Conservation (phyloP, 331 rosid species). For the Malus hybrid region DNA sequence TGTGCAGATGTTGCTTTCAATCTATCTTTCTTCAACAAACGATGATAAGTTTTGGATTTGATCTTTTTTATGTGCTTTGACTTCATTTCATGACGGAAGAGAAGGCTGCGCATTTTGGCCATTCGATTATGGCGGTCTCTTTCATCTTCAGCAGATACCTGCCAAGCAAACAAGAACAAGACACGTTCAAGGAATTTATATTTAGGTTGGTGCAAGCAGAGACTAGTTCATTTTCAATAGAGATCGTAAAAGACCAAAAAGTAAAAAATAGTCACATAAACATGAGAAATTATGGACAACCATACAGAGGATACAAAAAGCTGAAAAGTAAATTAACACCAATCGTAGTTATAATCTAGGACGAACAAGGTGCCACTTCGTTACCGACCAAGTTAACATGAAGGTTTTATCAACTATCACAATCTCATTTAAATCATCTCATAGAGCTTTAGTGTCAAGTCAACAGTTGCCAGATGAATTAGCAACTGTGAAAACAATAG, state of each 20-base stretch:
- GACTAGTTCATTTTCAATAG: neutral
- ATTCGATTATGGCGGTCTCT: conserved; percentile 66
- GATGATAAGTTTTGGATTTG: conserved; percentile 78
- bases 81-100: conserved; percentile 74
- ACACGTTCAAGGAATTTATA: neutral
- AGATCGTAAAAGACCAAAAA: too few relatives aligned
- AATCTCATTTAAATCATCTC: neutral
- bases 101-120: conserved; percentile 91
- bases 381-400: too few relatives aligned
- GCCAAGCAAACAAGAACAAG: conserved; percentile 13
- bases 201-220: neutral
- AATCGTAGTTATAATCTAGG: too few relatives aligned
- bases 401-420: neutral
- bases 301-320: too few relatives aligned
- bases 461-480: neutral
- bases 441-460: neutral
- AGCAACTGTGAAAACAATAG: neutral
- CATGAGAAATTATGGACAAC: too few relatives aligned
- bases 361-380: too few relatives aligned
- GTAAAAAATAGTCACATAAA: too few relatives aligned
- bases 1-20: conserved; percentile 43
- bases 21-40: conserved; percentile 71
- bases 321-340: too few relatives aligned
- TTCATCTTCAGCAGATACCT: conserved; percentile 82
- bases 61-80: conserved; percentile 74